Evolutionary conservation across 2,329 filamentous ascomycete species (phyloP), one percentile per base, ranked within the genome.

Genomic region (Diaporthe longicolla): DNA sequence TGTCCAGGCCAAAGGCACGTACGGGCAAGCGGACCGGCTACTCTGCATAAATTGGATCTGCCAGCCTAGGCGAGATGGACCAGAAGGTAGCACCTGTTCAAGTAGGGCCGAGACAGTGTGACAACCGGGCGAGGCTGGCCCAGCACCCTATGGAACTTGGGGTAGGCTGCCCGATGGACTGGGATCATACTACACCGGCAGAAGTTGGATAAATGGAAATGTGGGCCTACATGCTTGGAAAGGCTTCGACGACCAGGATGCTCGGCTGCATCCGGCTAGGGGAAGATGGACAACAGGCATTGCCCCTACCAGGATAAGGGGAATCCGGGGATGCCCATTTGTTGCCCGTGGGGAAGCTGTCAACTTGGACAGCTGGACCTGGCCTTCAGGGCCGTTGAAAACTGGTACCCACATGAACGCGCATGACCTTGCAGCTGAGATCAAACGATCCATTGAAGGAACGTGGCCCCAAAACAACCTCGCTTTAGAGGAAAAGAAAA

Each of bases 1-100:
- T 54, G 63, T 29, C 32, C n/a, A 68, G 17, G 21, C 35, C 8
- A 24, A 35, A 26, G 43, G 58, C 69, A 45, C 50, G 10, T 43
- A 61, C 72, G 72, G 68, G 68, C 72, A 54, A 58, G 26, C 72
- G 72, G 72, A 58, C 72, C 72, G 72, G 57, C 35, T 71, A 29
- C 48, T 45, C 45, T 54, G 72, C 48, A 63, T 61, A 61, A 63
- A 61, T 73, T 71, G 59, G 72, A 73, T 73, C 57, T 45, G 57
- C 72, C 68, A 65, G 61, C 61, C 57, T 66, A 26, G 40, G 37
- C 66, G 40, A 66, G 29, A 45, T 50, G 68, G 66, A 8, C 32
- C 63, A 50, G 43, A 55, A 52, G 52, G 57, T 66, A 26, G 50
- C 50, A 43, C 5, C 50, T 37, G 26, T 52, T 35, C 35, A 43